Evolutionary conservation across 306 rosid genomes (phyloP).

Genomic region (Gillenia trifoliata): DNA sequence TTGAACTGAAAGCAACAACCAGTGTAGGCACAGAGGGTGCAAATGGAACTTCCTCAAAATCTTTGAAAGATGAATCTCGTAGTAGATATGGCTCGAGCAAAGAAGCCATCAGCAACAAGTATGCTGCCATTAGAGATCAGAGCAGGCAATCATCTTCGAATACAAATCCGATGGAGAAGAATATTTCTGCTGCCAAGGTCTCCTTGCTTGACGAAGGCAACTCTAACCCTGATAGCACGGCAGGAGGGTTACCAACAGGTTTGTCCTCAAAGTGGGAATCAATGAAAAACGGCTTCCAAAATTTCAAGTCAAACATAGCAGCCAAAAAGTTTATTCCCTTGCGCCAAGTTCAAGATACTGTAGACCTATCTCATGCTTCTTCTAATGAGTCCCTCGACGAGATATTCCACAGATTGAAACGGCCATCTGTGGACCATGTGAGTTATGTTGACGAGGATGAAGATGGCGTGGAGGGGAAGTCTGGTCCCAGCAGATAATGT

Average conservation of each 20-base stretch:
- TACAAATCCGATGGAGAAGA: slow-evolving; percentile 48
- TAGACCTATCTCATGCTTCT: slow-evolving; percentile 41
- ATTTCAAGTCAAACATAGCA: slow-evolving; percentile 66
- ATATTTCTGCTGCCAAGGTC: slow-evolving; percentile 52
- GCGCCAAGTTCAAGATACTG: slow-evolving; percentile 52
- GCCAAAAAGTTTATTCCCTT: slow-evolving; percentile 54
- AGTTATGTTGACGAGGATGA: slow-evolving; percentile 36
- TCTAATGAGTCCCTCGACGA: slow-evolving; percentile 90
- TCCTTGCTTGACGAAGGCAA: slow-evolving; percentile 53
- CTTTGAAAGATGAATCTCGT: slow-evolving; percentile 54
- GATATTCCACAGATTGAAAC: slow-evolving; percentile 83
- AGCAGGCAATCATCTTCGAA: slow-evolving; percentile 42
- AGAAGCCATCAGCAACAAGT: slow-evolving; percentile 85
- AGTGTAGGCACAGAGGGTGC: slow-evolving; percentile 27
- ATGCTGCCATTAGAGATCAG: slow-evolving; percentile 69
- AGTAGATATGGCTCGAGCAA: slow-evolving; percentile 62
- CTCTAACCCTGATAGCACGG: slow-evolving; percentile 25
- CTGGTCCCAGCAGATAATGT: slow-evolving; percentile 45
- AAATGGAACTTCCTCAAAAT: slow-evolving; percentile 40
- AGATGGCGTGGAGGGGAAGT: slow-evolving; percentile 25
- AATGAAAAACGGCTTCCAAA: slow-evolving; percentile 75
- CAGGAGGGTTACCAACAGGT: slow-evolving; percentile 44
- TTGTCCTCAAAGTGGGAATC: slow-evolving; percentile 68
- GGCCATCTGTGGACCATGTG: slow-evolving; percentile 47
- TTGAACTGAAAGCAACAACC: slow-evolving; percentile 50